Base-by-base conservation (phyloP, 1,284 basidiomycete genomes). In the Omphalotus olearius region DNA sequence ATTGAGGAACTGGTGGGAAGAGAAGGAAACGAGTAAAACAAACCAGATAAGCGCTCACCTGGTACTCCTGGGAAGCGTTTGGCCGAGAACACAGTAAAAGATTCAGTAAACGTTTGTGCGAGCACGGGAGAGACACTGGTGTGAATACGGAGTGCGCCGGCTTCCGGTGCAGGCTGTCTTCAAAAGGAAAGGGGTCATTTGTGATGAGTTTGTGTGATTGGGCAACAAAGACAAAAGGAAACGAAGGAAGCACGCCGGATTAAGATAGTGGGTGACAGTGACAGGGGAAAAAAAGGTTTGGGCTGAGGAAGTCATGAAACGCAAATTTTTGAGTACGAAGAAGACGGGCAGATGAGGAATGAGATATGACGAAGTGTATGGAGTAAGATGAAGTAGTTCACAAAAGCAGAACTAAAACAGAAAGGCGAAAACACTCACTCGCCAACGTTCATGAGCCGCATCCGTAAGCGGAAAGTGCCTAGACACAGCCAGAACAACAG, bases 21-120 rank as follows among this genome's bases (percentile, higher is more conserved):
- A 36, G 44, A 28, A 51, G 33, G 51, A 53, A 57, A 56, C 52
- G 53, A 40, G 37, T 46, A 54, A 45, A 41, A 13, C 14, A 4
- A 16, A 36, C 23, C 5, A 23, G 23, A 45, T 25, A 35, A 38
- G 11, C 14, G 25, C 78, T 61, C 67, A 91, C 89, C 86, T 71
- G 91, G 88, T 30, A 95, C 92, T 41, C 93, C 93, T 35, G 93
- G 93, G 71, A 95, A 96, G 33, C 89, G 81, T 70, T 96, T 96
- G 30, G 91, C 91, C 3, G 91, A 93, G 68, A 79, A 95, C 1
- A 96, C 94, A n/a, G 83, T 81, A 64, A 97, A 96, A 16, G 83
- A 75, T n/a, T 91, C 83, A 44, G 91, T 91, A 64, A 88, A 92
- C 2, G 85, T 82, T 64, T 92, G 85, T 6, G 93, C 91, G 16